These are phyloP conservation scores for Peronosclerospora sorghi DNA, from an alignment of 352 stramenopile species.

Conservation along the genomic window DNA sequence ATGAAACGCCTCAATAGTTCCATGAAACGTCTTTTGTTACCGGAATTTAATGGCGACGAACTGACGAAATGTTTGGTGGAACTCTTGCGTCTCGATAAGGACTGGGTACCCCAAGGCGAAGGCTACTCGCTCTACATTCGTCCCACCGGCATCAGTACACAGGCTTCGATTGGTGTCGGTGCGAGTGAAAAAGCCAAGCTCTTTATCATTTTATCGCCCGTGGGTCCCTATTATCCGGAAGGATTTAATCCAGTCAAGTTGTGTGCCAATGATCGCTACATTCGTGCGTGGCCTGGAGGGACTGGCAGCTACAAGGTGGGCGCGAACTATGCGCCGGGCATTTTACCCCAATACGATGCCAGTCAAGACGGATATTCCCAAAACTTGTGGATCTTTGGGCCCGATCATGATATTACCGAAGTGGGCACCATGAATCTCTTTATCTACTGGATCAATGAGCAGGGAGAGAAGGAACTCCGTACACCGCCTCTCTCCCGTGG, in stretches of 20 bases:
- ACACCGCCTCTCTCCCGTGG: constrained; percentile 90
- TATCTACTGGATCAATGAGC: constrained; percentile 90
- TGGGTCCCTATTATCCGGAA: constrained; percentile 96
- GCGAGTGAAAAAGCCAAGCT: constrained; percentile 86
- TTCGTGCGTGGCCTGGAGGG: constrained; percentile 94
- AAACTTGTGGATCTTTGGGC: constrained; percentile 94
- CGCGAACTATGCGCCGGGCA: constrained; percentile 84
- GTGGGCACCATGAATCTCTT: constrained; percentile 98
- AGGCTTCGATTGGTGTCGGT: constrained; percentile 86
- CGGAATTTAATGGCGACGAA: constrained; percentile 85
- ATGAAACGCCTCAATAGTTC: constrained; percentile 91
- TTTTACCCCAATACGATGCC: constrained; percentile 87
- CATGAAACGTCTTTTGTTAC: constrained; percentile 88
- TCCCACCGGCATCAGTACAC: constrained; percentile 88
- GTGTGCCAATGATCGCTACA: constrained; percentile 85
- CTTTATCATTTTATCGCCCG: constrained; percentile 93
- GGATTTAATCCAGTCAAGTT: constrained; percentile 88
- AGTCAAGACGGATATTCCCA: constrained; percentile 80
- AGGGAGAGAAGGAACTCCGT: constrained; percentile 89
- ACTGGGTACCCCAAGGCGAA: constrained; percentile 92
- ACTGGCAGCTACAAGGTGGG: constrained; percentile 91
- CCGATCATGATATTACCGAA: constrained; percentile 84
- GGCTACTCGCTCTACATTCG: constrained; percentile 95
- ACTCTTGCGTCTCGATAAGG: constrained; percentile 69
- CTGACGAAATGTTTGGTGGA: constrained; percentile 86